Evolutionary conservation across 2,329 filamentous ascomycete species (phyloP), one percentile per base, ranked within the genome.

Genomic region (Aspergillus melleus): DNA sequence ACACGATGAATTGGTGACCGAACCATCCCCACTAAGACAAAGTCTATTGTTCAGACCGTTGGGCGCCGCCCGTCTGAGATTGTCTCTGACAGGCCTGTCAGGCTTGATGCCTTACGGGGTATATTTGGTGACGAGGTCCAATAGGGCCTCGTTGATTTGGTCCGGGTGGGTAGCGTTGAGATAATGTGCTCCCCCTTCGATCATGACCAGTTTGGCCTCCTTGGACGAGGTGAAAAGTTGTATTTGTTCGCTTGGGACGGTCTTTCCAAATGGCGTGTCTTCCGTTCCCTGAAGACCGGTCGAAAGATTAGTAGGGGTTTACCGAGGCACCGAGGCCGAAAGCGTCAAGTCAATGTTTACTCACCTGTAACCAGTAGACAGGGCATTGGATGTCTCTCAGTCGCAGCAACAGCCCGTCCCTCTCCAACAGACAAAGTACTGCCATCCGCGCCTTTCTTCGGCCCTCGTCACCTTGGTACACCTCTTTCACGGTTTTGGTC

Each of bases 121-220:
- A 44, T 73, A 68, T 54, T 70, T 71, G 9, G 51, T 64, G 19
- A 74, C 66, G 61, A 73, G 67, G 4, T 64, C 59, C 51, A 69
- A 36, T 39, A 70, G 55, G 5, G 68, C 66, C 19, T 57, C 47
- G 42, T 73, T 67, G 10, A 85, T 79, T 58, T 81, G 78, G 6
- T 72, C 70, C 1, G 80, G 79, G 68, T 82, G 75, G 4, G 78
- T 78, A 9, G 74, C 77, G 57, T 76, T 81, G 61, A 84, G 68
- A 61, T 83, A 84, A 66, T 84, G 82, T 57, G 78, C 72, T 1
- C 81, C 82, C 6, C 75, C 80, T 24, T 83, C 69, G 2, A 84
- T 70, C 46, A 77, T 71, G 44, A 77, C 67, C 55, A 84, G 58
- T 53, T 73, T 71, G 6, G 78, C 78, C 61, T 81, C 77, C 3